These are phyloP conservation scores for Albizia julibrissin DNA, from an alignment of 306 rosid species.

Conservation along the genomic window DNA sequence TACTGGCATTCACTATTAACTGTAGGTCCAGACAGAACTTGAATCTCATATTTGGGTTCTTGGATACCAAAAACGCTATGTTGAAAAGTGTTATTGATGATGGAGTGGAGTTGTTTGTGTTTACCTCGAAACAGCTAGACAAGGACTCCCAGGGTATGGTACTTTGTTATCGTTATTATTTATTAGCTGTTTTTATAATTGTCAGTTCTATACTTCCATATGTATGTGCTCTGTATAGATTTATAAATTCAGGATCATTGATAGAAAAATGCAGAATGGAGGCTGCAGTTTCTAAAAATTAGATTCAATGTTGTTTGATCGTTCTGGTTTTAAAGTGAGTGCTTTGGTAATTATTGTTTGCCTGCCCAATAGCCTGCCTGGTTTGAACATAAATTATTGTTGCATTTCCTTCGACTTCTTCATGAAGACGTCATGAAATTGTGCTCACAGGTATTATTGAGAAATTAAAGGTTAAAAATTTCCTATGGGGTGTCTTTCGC, in stretches of 20 bases:
- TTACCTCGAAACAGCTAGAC: conserved; percentile 58
- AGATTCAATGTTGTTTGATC: not conserved
- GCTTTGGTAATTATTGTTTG: not conserved
- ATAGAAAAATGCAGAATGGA: conserved; percentile 18
- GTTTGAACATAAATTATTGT: conserved; percentile 15
- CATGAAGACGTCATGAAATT: conserved; percentile 17
- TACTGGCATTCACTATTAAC: conserved; percentile 26
- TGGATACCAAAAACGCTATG: conserved; percentile 56
- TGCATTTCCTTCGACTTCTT: conserved; percentile 17
- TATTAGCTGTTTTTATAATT: conserved; percentile 1
- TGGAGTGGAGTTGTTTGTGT: conserved; percentile 63
- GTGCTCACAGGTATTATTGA: conserved; percentile 42
- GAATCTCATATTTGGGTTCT: conserved; percentile 40
- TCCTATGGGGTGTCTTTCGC: conserved; percentile 73
- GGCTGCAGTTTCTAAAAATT: conserved; percentile 8
- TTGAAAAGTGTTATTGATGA: conserved; percentile 51
- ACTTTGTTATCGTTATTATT: conserved; percentile 22
- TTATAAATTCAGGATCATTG: not conserved
- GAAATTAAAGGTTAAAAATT: conserved; percentile 29
- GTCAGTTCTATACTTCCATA: not conserved
- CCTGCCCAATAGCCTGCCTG: not conserved
- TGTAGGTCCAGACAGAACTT: conserved; percentile 49
- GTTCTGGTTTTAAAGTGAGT: not conserved
- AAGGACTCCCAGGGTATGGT: conserved; percentile 50
- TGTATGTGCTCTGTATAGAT: not conserved